These are phyloP conservation scores for Syzygium jambos DNA, from an alignment of 345 rosid genomes.

Conservation along the genomic window DNA sequence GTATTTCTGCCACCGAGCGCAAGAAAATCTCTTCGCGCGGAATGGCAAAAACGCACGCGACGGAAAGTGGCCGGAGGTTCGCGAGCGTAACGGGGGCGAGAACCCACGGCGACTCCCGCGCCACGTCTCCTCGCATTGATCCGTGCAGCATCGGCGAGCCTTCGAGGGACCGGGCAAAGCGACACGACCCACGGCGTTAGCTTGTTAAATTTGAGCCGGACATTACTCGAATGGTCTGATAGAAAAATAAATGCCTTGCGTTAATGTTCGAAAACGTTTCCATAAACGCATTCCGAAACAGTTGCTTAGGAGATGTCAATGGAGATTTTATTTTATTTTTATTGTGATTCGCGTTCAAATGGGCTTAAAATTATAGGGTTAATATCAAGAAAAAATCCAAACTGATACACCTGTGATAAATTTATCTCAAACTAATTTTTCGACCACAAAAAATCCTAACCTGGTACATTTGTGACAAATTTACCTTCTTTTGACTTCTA, in stretches of 20 bases:
- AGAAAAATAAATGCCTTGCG: too few relatives aligned
- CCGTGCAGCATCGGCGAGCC: neutral
- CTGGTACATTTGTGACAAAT: accelerated
- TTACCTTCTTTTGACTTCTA: too few relatives aligned
- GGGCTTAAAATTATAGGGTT: too few relatives aligned
- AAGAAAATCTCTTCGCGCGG: neutral
- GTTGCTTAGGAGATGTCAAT: neutral
- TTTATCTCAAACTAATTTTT: too few relatives aligned
- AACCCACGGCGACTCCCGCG: neutral
- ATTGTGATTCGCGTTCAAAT: too few relatives aligned
- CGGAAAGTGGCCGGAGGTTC: too few relatives aligned
- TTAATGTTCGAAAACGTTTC: too few relatives aligned
- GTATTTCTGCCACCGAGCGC: neutral
- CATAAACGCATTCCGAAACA: neutral
- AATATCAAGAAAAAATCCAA: too few relatives aligned
- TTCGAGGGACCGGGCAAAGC: accelerated
- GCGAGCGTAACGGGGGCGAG: neutral
- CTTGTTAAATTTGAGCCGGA: neutral
- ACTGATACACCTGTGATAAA: too few relatives aligned
- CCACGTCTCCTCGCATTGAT: neutral
- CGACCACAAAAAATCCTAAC: accelerated
- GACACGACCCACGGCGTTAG: neutral
- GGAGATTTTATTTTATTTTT: neutral
- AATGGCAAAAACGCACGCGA: neutral
- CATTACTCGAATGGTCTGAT: neutral